phyloP scores from a whole-genome alignment of 179 eudicot genomes.

The Spergularia azorica region DNA sequence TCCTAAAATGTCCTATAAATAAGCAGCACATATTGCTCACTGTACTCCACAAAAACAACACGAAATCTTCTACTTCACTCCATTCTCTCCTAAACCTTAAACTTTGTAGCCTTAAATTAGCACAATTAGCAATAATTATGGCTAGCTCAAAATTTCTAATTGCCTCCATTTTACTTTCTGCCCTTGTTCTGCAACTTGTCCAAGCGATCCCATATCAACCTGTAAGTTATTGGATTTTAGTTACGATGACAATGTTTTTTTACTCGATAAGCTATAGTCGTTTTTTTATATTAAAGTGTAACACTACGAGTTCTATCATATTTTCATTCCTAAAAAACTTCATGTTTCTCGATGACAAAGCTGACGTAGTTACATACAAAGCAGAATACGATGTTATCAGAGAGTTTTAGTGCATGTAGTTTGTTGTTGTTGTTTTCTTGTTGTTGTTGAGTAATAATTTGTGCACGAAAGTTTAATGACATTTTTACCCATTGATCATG shows the following conservation, averaged over 20 bases:
- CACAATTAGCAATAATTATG: slow-evolving; percentile 17
- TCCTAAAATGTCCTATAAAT: slow-evolving; percentile 25
- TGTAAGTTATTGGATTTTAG: slow-evolving; percentile 5
- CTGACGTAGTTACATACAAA: no score
- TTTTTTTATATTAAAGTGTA: no score
- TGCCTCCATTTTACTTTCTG: slow-evolving; percentile 39
- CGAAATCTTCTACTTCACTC: neutral
- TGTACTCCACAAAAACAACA: slow-evolving; percentile 9
- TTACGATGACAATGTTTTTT: no score
- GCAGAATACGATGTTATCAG: no score
- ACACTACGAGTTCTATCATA: no score
- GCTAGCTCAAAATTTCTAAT: slow-evolving; percentile 38
- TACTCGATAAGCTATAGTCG: no score
- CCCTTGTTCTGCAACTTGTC: slow-evolving; percentile 45
- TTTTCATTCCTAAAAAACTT: no score
- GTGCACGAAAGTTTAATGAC: no score
- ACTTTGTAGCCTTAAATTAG: neutral
- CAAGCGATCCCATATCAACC: slow-evolving; percentile 28
- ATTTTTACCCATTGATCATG: slow-evolving; percentile 11
- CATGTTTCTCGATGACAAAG: no score
- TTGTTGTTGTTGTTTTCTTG: no score
- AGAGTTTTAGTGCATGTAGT: no score
- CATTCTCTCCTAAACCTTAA: neutral
- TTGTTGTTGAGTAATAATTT: no score
- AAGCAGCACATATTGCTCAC: slow-evolving; percentile 3